These are phyloP conservation scores for Morella rubra DNA, from an alignment of 306 rosid genomes.

Conservation along the genomic window DNA sequence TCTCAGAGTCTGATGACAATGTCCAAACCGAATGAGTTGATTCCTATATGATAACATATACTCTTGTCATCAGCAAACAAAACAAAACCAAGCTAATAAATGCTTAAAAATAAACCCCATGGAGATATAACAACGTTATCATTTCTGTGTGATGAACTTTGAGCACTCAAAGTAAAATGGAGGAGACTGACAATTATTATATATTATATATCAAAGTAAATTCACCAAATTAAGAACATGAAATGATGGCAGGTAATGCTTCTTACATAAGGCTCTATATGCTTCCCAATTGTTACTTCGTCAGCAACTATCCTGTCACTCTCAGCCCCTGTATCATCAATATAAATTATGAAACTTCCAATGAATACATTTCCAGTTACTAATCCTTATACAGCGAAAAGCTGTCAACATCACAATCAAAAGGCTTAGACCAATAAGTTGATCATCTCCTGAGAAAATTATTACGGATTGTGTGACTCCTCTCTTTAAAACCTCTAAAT, in stretches of 20 bases:
- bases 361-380: constrained; percentile 6
- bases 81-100: neutral
- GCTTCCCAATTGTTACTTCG: constrained; percentile 34
- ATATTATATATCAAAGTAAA: neutral
- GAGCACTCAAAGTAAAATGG: neutral
- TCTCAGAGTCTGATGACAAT: constrained; percentile 78
- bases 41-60: constrained; percentile 39
- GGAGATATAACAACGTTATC: neutral
- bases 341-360: constrained; percentile 14
- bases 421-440: neutral
- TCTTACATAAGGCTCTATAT: constrained; percentile 43
- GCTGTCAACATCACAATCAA: neutral
- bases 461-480: constrained; percentile 4
- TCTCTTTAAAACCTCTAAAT: constrained; percentile 6
- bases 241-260: constrained; percentile 1
- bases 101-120: neutral
- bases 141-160: neutral
- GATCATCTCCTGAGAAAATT: neutral
- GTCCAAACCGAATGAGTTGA: constrained; percentile 52
- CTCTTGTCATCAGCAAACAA: constrained; percentile 31
- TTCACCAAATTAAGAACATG: neutral
- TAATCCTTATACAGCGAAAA: neutral
- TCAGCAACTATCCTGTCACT: constrained; percentile 26
- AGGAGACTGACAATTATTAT: neutral
- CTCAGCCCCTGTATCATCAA: constrained; percentile 42